Evolutionary conservation across 345 rosid species (phyloP).

Genomic region (Clarkia xantiana): DNA sequence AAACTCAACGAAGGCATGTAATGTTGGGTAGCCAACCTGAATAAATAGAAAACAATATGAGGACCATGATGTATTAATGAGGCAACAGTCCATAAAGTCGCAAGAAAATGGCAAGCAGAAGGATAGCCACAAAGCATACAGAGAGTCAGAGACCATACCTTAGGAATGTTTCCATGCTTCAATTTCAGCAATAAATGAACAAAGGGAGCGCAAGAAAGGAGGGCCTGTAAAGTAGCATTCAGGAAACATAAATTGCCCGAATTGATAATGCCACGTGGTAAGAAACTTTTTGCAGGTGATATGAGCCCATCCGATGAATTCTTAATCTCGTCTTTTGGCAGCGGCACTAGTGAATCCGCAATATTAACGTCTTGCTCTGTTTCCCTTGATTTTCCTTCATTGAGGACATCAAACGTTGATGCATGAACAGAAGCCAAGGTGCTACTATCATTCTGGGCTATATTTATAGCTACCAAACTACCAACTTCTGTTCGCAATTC

Average conservation of each 20-base stretch:
- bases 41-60: neutral
- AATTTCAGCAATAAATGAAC: constrained; percentile 64
- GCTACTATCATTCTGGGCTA: constrained; percentile 28
- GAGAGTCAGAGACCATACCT: constrained; percentile 41
- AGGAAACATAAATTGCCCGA: constrained; percentile 85
- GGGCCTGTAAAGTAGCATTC: constrained; percentile 82
- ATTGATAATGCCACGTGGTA: constrained; percentile 78
- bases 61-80: neutral
- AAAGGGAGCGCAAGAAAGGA: constrained; percentile 75
- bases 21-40: constrained; percentile 67
- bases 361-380: constrained; percentile 11
- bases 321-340: constrained; percentile 16
- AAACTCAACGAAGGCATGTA: constrained; percentile 64
- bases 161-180: constrained; percentile 32
- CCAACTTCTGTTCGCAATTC: constrained; percentile 16
- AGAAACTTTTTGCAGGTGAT: constrained; percentile 22
- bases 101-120: neutral
- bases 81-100: too few relatives aligned
- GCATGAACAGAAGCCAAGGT: constrained; percentile 17
- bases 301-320: constrained; percentile 25
- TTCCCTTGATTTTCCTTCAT: constrained; percentile 15
- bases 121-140: neutral
- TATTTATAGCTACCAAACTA: constrained; percentile 16
- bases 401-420: constrained; percentile 39
- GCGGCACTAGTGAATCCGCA: constrained; percentile 15